Base-by-base conservation (phyloP, 257 asterid species). In the Rauvolfia tetraphylla region DNA sequence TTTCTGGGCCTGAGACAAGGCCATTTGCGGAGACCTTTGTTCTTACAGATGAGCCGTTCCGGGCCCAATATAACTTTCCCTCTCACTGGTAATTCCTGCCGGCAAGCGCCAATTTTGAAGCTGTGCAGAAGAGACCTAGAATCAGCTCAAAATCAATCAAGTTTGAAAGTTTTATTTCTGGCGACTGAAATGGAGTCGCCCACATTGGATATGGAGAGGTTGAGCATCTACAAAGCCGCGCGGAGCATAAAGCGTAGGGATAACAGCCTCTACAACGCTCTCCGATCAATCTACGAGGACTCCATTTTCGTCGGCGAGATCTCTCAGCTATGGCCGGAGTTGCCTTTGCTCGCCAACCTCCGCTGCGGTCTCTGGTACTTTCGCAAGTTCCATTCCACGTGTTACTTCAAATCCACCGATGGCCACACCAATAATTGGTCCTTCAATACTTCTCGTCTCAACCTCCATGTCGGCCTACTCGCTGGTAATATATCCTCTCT, bases 351-450 rank as follows among this genome's bases (percentile, higher is more conserved):
- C n/a, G 97, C 98, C 78, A 95, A 92, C 76, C 97, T 95, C 79
- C 94, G 99, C 0, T 95, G 99, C 71, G 99, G 99, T 2, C 96
- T 95, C 51, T 95, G 99, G 99, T 95, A 92, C 82, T 89, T 87
- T 1, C 79, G 83, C 25, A 89, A 80, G 9, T 91, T 92, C 80
- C 82, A 91, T 72, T 87, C 84, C 77, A 87, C 85, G 7, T 91
- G 98, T 73, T 95, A 95, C 83, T 95, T 92, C 90, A 95, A 95
- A 86, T 95, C 99, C 79, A 95, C 99, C 70, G 99, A 95, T 74
- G 99, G 99, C 80, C 99, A 95, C 81, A 90, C 93, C 83, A 95
- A 92, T 79, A 95, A 92, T 72, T 85, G 92, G 73, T 92, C 98
- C 33, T 95, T 95, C 84, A 92, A 79, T 57, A 95, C 93, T 72